phyloP scores from a whole-genome alignment of 768 basidiomycete genomes.

The Leccinum ochraceum region DNA sequence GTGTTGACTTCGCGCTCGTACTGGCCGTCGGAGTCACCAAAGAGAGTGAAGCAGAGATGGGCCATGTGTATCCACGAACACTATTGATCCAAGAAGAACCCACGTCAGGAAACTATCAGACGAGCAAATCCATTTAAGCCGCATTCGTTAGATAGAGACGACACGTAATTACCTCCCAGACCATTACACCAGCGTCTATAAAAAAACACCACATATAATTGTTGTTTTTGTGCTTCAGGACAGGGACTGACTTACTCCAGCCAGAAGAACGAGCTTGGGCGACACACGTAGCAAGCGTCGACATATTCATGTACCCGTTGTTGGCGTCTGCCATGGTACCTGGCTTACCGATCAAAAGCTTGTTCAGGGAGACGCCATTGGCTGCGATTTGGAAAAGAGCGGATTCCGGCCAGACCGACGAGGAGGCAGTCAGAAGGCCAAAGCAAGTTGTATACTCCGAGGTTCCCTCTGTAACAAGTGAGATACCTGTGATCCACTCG shows the following conservation, averaged over 20 bases:
- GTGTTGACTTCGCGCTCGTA: too few relatives aligned
- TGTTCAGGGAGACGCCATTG: slow-evolving; percentile 56
- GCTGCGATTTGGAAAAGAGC: slow-evolving; percentile 49
- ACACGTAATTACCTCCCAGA: slow-evolving; percentile 34
- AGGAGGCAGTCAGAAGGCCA: slow-evolving; percentile 41
- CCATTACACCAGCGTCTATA: slow-evolving; percentile 40
- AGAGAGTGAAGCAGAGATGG: too few relatives aligned
- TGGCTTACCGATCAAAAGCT: slow-evolving; percentile 78
- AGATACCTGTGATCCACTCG: too few relatives aligned
- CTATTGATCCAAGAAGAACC: too few relatives aligned
- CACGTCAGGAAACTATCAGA: too few relatives aligned
- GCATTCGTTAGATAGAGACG: too few relatives aligned
- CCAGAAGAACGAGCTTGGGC: neutral
- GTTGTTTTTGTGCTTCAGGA: too few relatives aligned
- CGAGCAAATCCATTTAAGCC: too few relatives aligned
- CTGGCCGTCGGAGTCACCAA: too few relatives aligned
- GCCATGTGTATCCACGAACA: too few relatives aligned
- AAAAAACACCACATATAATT: too few relatives aligned
- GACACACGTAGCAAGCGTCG: slow-evolving; percentile 58
- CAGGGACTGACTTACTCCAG: slow-evolving; percentile 11
- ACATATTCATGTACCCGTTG: slow-evolving; percentile 56
- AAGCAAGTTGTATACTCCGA: slow-evolving; percentile 39
- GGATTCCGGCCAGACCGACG: slow-evolving; percentile 40
- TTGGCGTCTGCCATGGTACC: slow-evolving; percentile 48
- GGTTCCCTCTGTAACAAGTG: slow-evolving; percentile 31